These are phyloP conservation scores for Paspalum vaginatum DNA, from an alignment of 176 grass and related monocot genomes.

Conservation along the genomic window DNA sequence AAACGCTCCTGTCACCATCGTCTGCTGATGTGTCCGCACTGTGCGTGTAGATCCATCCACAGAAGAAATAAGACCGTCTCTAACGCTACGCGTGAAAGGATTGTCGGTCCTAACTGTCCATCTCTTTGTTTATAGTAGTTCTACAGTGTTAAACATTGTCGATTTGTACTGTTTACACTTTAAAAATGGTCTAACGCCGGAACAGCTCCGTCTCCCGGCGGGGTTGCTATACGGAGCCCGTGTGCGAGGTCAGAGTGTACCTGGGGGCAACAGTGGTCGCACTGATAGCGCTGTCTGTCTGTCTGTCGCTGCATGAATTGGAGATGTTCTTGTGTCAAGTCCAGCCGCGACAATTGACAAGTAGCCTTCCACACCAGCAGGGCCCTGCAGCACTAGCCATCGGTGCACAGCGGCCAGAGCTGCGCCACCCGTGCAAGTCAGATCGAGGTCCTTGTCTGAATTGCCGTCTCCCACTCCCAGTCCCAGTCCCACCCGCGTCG, in stretches of 20 bases:
- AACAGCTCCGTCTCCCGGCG: too few species aligned
- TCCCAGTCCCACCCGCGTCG: neutral
- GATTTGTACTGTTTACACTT: too few species aligned
- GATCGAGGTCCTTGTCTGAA: too few species aligned
- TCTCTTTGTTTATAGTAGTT: too few species aligned
- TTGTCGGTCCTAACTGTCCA: too few species aligned
- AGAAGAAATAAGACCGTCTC: too few species aligned
- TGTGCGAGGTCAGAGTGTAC: slow-evolving; percentile 1
- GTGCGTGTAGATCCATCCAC: neutral
- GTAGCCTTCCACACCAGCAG: neutral
- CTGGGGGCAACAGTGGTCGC: neutral
- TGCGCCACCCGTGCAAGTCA: too few species aligned
- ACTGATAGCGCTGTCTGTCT: neutral
- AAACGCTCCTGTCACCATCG: neutral
- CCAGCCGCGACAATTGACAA: neutral
- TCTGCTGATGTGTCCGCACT: neutral
- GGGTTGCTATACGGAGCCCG: neutral
- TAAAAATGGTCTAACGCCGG: too few species aligned
- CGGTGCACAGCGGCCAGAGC: too few species aligned
- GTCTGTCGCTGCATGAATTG: neutral
- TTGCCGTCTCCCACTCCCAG: too few species aligned
- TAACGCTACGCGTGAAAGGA: too few species aligned
- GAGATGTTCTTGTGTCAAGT: neutral
- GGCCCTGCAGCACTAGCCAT: neutral
- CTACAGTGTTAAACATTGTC: too few species aligned